Percentiles rank a stretch among this genome's conserved stretches.
These are phyloP conservation scores for Apophysomyces ossiformis DNA, from an alignment of 371 early-diverging fungal species.

Conservation along the genomic window DNA sequence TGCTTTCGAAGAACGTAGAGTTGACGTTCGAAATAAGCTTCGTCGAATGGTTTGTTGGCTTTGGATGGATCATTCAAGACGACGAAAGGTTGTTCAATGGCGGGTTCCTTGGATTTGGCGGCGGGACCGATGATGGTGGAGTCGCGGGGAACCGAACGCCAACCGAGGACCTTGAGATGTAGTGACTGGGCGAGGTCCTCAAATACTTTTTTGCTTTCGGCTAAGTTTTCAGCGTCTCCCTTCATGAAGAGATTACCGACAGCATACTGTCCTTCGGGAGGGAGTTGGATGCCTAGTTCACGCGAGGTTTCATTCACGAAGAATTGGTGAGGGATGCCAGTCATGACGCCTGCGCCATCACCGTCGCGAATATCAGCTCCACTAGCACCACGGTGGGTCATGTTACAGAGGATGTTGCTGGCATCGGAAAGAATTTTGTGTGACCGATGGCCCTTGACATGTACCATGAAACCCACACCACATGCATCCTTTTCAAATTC, in stretches of 20 bases:
- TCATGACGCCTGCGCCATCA: slow-evolving; percentile 94
- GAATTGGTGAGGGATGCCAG: slow-evolving; percentile 90
- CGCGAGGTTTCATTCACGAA: slow-evolving; percentile 68
- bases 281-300: slow-evolving; percentile 66
- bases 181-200: slow-evolving; percentile 73
- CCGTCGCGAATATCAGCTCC: slow-evolving; percentile 91
- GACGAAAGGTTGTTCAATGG: slow-evolving; percentile 93
- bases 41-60: slow-evolving; percentile 51
- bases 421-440: slow-evolving; percentile 86
- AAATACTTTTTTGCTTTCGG: slow-evolving; percentile 75
- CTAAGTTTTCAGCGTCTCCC: slow-evolving; percentile 55
- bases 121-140: slow-evolving; percentile 88
- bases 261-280: slow-evolving; percentile 85
- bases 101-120: slow-evolving; percentile 88
- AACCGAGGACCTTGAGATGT: slow-evolving; percentile 82
- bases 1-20: slow-evolving; percentile 91
- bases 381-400: slow-evolving; percentile 95
- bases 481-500: slow-evolving; percentile 86
- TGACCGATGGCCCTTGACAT: slow-evolving; percentile 77
- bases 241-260: slow-evolving; percentile 93
- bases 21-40: slow-evolving; percentile 80
- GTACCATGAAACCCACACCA: slow-evolving; percentile 92
- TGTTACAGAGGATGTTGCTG: slow-evolving; percentile 79
- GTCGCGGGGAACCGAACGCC: slow-evolving; percentile 91
- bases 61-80: slow-evolving; percentile 22